These are phyloP conservation scores for Fusarium napiforme DNA, from an alignment of 2,329 filamentous ascomycete genomes.

Conservation along the genomic window DNA sequence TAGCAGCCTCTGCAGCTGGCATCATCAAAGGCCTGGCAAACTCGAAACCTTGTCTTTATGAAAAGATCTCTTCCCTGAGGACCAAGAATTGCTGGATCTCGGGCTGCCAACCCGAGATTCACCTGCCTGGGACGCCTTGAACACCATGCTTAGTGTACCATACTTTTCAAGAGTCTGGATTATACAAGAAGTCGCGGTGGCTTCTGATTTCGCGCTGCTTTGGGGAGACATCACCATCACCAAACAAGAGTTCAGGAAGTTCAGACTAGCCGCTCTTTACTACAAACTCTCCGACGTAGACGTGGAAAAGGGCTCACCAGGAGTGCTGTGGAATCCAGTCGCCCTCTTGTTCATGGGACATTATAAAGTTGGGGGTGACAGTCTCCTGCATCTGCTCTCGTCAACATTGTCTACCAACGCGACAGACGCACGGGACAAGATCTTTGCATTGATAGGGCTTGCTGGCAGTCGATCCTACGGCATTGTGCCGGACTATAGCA, in stretches of 20 bases:
- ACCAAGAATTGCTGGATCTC: not conserved
- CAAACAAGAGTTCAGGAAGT: fast-evolving
- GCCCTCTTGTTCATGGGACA: fast-evolving
- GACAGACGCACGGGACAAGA: not conserved
- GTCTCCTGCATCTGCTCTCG: not conserved
- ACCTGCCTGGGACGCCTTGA: not conserved
- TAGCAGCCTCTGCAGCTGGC: not conserved
- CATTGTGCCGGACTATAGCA: not conserved
- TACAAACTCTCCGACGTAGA: not conserved
- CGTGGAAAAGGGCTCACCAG: not conserved
- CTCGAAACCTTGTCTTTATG: fast-evolving
- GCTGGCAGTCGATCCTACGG: not conserved
- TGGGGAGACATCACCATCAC: not conserved
- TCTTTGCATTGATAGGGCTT: not conserved
- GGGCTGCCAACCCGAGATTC: not conserved
- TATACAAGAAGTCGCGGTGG: not conserved
- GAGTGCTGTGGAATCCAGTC: not conserved
- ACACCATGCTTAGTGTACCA: fast-evolving
- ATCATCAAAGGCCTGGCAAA: not conserved
- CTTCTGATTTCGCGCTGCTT: not conserved
- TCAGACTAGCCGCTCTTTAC: not conserved
- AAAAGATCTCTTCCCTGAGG: not conserved
- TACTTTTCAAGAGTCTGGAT: not conserved
- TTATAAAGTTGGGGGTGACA: fast-evolving
- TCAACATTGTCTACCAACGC: fast-evolving